These are phyloP conservation scores for Fulvia fulva DNA, from an alignment of 2,329 filamentous ascomycete genomes.

Conservation along the genomic window DNA sequence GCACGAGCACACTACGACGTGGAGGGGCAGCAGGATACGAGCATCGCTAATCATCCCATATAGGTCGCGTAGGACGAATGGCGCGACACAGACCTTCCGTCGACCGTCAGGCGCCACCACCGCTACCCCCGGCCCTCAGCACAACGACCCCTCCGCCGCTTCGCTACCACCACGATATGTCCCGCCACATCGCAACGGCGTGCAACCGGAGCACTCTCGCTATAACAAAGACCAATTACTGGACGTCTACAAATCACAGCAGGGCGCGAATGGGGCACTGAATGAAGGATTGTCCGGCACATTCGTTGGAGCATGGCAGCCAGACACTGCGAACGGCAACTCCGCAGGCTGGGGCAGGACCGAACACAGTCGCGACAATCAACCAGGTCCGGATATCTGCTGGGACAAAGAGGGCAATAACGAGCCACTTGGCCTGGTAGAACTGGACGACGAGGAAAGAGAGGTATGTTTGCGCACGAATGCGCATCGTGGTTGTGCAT, in stretches of 20 bases:
- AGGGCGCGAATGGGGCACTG: slow-evolving; percentile 56
- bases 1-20: background rate
- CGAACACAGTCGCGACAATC: slow-evolving; percentile 65
- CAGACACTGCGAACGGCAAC: slow-evolving; percentile 63
- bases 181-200: slow-evolving; percentile 60
- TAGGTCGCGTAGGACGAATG: slow-evolving; percentile 63
- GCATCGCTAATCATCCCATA: slow-evolving; percentile 9
- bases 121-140: slow-evolving; percentile 42
- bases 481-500: background rate
- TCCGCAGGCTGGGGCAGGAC: slow-evolving; percentile 68
- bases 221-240: slow-evolving; percentile 79
- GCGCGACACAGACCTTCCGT: slow-evolving; percentile 64
- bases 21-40: background rate
- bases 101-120: slow-evolving; percentile 59
- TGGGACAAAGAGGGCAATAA: slow-evolving; percentile 74
- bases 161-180: slow-evolving; percentile 48
- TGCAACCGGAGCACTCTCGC: slow-evolving; percentile 51
- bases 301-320: slow-evolving; percentile 75
- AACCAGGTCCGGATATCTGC: slow-evolving; percentile 82
- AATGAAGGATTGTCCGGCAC: slow-evolving; percentile 63
- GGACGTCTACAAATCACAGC: slow-evolving; percentile 63
- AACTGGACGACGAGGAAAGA: slow-evolving; percentile 66
- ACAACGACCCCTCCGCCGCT: slow-evolving; percentile 21
- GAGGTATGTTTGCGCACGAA: slow-evolving; percentile 45
- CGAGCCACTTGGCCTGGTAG: slow-evolving; percentile 67